These are phyloP conservation scores for Fraxinus platypoda DNA, from an alignment of 305 asterid species.

Conservation along the genomic window DNA sequence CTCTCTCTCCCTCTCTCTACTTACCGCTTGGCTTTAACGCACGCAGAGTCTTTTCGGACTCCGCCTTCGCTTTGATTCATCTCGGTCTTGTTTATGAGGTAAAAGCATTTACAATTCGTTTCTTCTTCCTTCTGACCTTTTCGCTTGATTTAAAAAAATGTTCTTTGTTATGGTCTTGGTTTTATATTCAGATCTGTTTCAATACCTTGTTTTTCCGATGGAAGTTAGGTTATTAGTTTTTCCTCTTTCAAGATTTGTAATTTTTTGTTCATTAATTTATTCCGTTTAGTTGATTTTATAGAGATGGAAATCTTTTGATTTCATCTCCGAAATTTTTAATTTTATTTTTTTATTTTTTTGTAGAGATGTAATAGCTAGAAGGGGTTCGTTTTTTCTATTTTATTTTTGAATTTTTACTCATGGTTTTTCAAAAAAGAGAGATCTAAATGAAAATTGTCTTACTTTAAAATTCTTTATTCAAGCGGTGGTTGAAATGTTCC, in stretches of 20 bases:
- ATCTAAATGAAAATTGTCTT: slow-evolving; percentile 18
- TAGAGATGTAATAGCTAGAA: slow-evolving; percentile 10
- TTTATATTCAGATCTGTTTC: slow-evolving; percentile 31
- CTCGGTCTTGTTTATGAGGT: slow-evolving; percentile 13
- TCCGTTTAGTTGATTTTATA: not conserved
- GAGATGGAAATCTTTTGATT: not conserved
- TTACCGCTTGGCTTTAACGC: not conserved
- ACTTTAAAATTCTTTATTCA: not conserved
- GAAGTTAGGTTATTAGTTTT: not conserved
- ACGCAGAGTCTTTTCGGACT: slow-evolving; percentile 6
- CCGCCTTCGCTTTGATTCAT: slow-evolving; percentile 1
- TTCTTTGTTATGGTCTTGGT: not conserved
- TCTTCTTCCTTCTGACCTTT: not conserved
- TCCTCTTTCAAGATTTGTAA: not conserved
- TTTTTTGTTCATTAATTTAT: not conserved
- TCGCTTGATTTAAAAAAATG: not conserved
- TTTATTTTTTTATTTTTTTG: not conserved
- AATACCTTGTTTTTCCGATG: not conserved
- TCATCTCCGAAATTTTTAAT: not conserved
- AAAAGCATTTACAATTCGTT: not conserved
- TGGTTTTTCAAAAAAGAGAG: slow-evolving; percentile 5
- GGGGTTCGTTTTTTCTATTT: not conserved
- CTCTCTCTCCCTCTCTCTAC: not conserved
- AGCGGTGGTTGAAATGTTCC: not conserved
- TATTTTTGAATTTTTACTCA: not conserved